Percentiles rank a stretch among this genome's conserved stretches.
These are phyloP conservation scores for Phytophthora ramorum DNA, from an alignment of 352 stramenopile genomes.

Conservation along the genomic window DNA sequence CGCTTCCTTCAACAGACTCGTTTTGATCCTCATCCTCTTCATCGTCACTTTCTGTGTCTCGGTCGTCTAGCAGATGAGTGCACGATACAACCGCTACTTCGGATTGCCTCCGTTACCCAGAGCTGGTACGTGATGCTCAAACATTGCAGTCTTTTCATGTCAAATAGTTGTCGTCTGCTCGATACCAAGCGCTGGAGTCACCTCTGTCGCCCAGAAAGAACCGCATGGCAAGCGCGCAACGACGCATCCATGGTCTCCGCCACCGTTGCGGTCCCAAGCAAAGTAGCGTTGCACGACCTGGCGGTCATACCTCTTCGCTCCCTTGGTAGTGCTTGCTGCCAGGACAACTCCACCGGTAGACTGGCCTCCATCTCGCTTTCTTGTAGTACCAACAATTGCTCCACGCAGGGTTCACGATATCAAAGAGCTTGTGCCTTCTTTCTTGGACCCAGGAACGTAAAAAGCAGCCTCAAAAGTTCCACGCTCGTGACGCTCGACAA, in stretches of 20 bases:
- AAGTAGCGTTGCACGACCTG: slow-evolving; percentile 36
- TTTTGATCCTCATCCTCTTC: slow-evolving; percentile 13
- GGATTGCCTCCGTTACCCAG: not conserved
- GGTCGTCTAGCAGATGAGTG: slow-evolving; percentile 49
- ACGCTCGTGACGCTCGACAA: slow-evolving; percentile 25
- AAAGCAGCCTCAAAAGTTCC: slow-evolving; percentile 32
- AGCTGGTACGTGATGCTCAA: not conserved
- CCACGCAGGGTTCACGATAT: slow-evolving; percentile 7
- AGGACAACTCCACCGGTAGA: slow-evolving; percentile 41
- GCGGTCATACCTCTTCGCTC: slow-evolving; percentile 33
- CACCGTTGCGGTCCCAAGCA: slow-evolving; percentile 34
- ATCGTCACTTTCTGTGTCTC: slow-evolving; percentile 28
- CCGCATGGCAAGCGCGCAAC: slow-evolving; percentile 30
- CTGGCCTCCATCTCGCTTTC: slow-evolving; percentile 65
- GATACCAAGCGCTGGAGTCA: not conserved
- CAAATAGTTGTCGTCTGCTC: not conserved
- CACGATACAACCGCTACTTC: slow-evolving; percentile 43
- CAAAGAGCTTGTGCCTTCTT: too few species aligned
- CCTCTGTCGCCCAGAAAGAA: slow-evolving; percentile 31
- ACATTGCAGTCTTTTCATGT: not conserved
- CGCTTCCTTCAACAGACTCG: not conserved
- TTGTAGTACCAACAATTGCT: slow-evolving; percentile 53
- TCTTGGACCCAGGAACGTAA: slow-evolving; percentile 23
- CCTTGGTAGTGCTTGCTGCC: slow-evolving; percentile 25
- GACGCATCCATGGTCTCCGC: slow-evolving; percentile 16